Percentiles rank a stretch among this genome's conserved stretches.
Conservation (phyloP, 148 eudicot species). For the Camellia lanceoleosa region DNA sequence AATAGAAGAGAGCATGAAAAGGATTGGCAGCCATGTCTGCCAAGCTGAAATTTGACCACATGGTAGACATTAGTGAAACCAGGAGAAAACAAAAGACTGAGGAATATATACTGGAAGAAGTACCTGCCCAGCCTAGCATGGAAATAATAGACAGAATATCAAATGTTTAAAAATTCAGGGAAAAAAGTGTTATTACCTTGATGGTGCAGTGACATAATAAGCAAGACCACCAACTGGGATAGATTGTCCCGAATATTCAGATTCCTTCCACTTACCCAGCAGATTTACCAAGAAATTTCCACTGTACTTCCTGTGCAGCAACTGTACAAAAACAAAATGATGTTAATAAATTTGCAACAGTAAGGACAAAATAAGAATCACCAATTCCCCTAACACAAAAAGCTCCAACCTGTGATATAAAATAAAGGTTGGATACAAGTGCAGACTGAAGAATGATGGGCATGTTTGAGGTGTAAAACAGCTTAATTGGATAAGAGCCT, state of each 20-base stretch:
- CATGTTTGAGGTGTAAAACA: conserved; percentile 96
- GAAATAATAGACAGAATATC: not conserved
- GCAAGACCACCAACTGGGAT: conserved; percentile 95
- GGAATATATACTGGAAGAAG: not conserved
- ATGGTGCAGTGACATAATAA: conserved; percentile 80
- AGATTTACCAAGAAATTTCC: conserved; percentile 67
- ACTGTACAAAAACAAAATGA: conserved; percentile 27
- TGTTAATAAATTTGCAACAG: not conserved
- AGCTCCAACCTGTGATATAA: conserved; percentile 68
- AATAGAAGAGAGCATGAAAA: conserved; percentile 76
- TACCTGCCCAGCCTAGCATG: not conserved
- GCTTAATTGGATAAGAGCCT: conserved; percentile 81
- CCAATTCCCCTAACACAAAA: not conserved
- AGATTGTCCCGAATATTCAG: conserved; percentile 82
- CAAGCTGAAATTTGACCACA: conserved; percentile 48
- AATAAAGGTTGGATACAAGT: conserved; percentile 83
- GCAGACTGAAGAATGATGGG: conserved; percentile 93
- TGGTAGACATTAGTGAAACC: conserved; percentile 2
- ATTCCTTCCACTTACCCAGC: conserved; percentile 80
- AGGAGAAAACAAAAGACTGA: not conserved
- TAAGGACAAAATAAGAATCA: not conserved
- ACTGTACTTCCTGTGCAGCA: conserved; percentile 64
- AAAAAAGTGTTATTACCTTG: conserved; percentile 41
- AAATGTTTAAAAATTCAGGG: not conserved
- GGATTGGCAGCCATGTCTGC: conserved; percentile 90